Base-by-base conservation (phyloP, 1,139 yeast genomes). In the Candida neerlandica region DNA sequence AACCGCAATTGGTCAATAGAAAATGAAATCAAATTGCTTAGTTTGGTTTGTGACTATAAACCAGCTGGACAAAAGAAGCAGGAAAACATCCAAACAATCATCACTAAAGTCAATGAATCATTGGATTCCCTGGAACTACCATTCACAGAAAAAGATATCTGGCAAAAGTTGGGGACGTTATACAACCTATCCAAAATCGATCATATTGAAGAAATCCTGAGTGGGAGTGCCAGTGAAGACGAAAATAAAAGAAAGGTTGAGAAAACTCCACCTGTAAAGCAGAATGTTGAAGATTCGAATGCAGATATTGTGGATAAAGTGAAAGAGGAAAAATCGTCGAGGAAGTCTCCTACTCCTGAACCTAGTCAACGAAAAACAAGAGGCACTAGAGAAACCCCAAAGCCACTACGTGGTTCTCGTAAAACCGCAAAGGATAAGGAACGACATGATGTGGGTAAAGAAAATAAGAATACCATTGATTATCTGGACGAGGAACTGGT, bases 1-100 rank as follows among this genome's bases (percentile, higher is more conserved):
- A 27, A 18, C 19, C 45, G 58, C 41, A 40, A 52, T 69, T 77
- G 96, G 96, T 67, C 77, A 9, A 63, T 76, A 1, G 84, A 82
- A 46, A 89, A 86, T 53, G 96, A 89, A 62, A 82, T 85, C 45
- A 74, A 75, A 54, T 73, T 89, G 35, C 81, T 86, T 59, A 73
- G 81, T 50, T 82, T 89, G 46, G 74, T 87, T 2, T 84, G 94
- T 56, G 85, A 82, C 55, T 78, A 75, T 66, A 85, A 85, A 60
- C 96, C 96, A 0, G 71, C 81, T 3, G 88, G 89, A 0, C 62
- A 66, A 37, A 68, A 80, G 57, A 85, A 81, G 58, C 83, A 83
- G 53, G 78, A 81, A 60, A 80, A 86, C 55, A 76, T 89, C 81
- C 66, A 71, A 51, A 60, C 73, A 19, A 84, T 89, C 14, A 68